These are phyloP conservation scores for Aspergillus sergii DNA, from an alignment of 2,329 filamentous ascomycete species.

Conservation along the genomic window DNA sequence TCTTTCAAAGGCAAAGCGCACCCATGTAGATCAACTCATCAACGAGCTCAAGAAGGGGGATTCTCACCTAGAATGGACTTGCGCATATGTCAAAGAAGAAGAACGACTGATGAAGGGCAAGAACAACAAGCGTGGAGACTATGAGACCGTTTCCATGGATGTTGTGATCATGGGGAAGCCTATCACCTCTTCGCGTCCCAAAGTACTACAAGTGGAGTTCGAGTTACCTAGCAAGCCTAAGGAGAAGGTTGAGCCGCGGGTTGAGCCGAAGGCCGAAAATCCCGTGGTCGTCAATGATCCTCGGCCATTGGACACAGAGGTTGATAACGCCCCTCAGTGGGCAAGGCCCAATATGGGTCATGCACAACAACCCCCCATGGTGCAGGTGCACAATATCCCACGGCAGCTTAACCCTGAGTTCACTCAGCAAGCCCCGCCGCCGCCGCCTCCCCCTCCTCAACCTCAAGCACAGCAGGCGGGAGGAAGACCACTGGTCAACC, in stretches of 20 bases:
- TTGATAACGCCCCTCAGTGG: not conserved
- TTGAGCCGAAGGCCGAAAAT: constrained; percentile 7
- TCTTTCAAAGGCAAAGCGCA: constrained; percentile 31
- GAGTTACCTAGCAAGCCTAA: constrained; percentile 14
- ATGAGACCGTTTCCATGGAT: constrained; percentile 36
- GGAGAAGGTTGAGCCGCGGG: constrained; percentile 9
- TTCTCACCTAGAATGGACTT: constrained; percentile 39
- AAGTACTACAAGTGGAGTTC: constrained; percentile 20
- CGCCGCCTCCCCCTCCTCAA: constrained; percentile 10
- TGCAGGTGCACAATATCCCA: constrained; percentile 1
- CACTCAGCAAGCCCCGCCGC: constrained; percentile 13
- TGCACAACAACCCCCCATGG: not conserved
- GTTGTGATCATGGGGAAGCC: constrained; percentile 38
- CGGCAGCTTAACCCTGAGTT: constrained; percentile 11
- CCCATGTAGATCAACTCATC: constrained; percentile 40
- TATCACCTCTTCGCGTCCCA: constrained; percentile 18
- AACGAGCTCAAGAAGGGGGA: constrained; percentile 33
- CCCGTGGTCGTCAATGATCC: constrained; percentile 9
- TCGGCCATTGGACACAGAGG: constrained; percentile 4
- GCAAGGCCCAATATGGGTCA: constrained; percentile 6
- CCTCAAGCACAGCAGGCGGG: constrained; percentile 7
- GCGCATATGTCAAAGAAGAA: constrained; percentile 39
- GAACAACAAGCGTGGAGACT: constrained; percentile 28
- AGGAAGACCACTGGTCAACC: constrained; percentile 6
- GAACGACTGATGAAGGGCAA: constrained; percentile 30